Conservation (phyloP, 2,329 filamentous ascomycete genomes). For the Colletotrichum spinosum region DNA sequence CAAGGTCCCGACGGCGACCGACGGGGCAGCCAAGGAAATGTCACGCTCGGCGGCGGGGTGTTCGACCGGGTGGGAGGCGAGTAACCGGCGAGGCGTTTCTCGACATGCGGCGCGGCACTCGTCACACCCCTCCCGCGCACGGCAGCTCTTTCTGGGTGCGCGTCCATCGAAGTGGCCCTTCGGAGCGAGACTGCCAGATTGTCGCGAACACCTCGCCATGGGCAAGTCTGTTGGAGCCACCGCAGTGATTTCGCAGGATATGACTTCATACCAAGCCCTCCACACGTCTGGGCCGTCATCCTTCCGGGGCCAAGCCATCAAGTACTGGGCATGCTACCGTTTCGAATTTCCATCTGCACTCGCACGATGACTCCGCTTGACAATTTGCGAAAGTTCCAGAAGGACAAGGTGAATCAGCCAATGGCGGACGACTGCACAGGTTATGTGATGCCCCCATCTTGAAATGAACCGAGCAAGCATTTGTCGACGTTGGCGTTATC, state of each 20-base stretch:
- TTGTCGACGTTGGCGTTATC: too few species aligned
- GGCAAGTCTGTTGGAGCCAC: neutral
- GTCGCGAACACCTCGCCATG: neutral
- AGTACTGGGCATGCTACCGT: too few species aligned
- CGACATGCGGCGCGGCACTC: conserved; percentile 32
- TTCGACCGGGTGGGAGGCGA: conserved; percentile 1
- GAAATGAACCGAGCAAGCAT: too few species aligned
- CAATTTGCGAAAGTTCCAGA: too few species aligned
- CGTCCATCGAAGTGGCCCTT: too few species aligned
- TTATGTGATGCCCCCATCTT: too few species aligned
- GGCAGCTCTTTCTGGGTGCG: neutral
- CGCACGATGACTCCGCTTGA: too few species aligned
- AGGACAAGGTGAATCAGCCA: too few species aligned
- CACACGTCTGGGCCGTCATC: neutral
- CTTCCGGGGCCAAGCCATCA: neutral
- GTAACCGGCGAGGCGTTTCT: conserved; percentile 1
- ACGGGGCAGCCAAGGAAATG: conserved; percentile 25
- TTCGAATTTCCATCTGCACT: too few species aligned
- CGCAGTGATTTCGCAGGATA: neutral
- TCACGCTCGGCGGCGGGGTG: conserved; percentile 26
- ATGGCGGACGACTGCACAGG: too few species aligned
- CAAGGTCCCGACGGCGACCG: conserved; percentile 21
- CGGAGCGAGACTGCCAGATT: too few species aligned
- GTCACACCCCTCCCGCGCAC: conserved; percentile 10
- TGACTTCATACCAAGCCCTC: conserved; percentile 37